A percentile compares a stretch with the other conserved stretches of the same genome.
Conservation (phyloP, 352 stramenopile species). For the Globisporangium rhizosaccharum region DNA sequence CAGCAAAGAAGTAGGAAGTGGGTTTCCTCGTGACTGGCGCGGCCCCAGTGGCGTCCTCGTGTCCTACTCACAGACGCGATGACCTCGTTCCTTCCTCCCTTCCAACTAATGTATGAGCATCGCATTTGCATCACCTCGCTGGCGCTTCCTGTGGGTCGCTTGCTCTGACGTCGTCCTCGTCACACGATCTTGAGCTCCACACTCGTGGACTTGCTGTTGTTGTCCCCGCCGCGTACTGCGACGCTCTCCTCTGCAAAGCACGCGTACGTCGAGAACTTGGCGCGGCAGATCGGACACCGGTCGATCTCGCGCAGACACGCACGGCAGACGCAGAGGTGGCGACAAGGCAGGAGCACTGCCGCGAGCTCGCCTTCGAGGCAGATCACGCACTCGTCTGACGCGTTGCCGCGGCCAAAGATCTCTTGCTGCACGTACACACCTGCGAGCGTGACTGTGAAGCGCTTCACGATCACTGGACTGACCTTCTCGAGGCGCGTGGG, state of each 20-base stretch:
- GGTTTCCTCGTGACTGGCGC: too few species aligned
- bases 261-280: conserved; percentile 52
- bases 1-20: conserved; percentile 1
- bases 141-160: too few species aligned
- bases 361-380: conserved; percentile 42
- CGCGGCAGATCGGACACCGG: conserved; percentile 61
- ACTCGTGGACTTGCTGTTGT: background rate
- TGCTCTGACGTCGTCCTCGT: background rate
- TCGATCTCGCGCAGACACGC: conserved; percentile 68
- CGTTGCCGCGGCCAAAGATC: conserved; percentile 39
- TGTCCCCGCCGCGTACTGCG: background rate
- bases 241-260: conserved; percentile 21
- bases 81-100: too few species aligned
- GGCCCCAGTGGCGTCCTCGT: too few species aligned
- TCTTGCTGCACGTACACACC: conserved; percentile 43
- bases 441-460: conserved; percentile 34
- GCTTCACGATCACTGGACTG: conserved; percentile 39
- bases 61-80: too few species aligned
- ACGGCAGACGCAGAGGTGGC: conserved; percentile 60
- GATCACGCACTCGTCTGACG: conserved; percentile 50
- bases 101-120: too few species aligned
- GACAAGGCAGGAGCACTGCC: conserved; percentile 53
- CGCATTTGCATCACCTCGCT: too few species aligned
- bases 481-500: conserved; percentile 22
- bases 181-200: conserved; percentile 13